Base-by-base conservation (phyloP, 108 stramenopile species). In the Skeletonema potamos region DNA sequence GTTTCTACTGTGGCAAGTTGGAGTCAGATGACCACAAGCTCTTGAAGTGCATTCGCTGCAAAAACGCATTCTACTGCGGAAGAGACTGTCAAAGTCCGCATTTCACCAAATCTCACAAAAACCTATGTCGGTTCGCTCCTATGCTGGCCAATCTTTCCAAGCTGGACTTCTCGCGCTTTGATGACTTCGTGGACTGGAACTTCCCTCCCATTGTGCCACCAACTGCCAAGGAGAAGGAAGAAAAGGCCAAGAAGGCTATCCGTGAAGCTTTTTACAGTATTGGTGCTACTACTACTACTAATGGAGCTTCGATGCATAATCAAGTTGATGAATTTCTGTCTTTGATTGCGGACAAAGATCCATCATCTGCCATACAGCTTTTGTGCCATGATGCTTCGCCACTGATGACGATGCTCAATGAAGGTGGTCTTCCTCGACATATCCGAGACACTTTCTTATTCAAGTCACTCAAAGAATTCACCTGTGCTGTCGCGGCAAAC, bases 21-120 rank as follows among this genome's bases (percentile, higher is more conserved):
- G 48, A 24, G 8, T 22, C 48, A 51, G 48, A 51, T 0, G 48
- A 51, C 20, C 48, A 51, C 22, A 51, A 51, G 20, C 48, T 51
- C 48, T 51, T 4, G 6, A 51, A 51, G 22, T 59, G 58, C 30
- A 24, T 34, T 34, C 58, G 58, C n/a, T 59, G 58, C 29, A 59
- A 33, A 29, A 2, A 59, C 1, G 58, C n/a, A 18, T 33, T 34
- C 17, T 59, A 59, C 20, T 59, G 58, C 18, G 58, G 58, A 33
- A 59, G 18, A 20, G 8, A 17, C 18, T 59, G 58, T 3, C 58
- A 59, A 20, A 26, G 34, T 0, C 17, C 32, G 5, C 58, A 59
- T n/a, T 59, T 27, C 29, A 33, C 1, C 1, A 24, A 18, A 59
- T 24, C 48, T 7, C 48, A 51, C 22, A 51, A 51, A n/a, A 22